Evolutionary conservation across 2,329 filamentous ascomycete genomes (phyloP).

Genomic region (Epichloe glyceriae): DNA sequence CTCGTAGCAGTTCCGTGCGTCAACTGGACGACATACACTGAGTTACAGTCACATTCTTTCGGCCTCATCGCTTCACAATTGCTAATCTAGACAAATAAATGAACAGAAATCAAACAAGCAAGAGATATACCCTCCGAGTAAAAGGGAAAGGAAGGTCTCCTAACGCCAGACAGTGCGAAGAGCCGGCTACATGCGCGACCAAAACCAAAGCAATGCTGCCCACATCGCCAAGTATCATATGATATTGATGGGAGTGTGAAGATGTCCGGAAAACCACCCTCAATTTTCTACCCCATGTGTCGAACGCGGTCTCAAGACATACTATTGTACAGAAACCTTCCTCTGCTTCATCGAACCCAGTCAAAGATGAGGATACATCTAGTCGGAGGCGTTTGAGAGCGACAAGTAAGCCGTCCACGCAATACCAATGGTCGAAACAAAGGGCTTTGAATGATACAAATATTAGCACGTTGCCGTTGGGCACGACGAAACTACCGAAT

Average conservation of each 20-base stretch:
- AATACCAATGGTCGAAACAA: slow-evolving; percentile 90
- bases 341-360: neutral
- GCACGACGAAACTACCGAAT: slow-evolving; percentile 11
- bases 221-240: neutral
- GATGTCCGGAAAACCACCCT: neutral
- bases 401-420: slow-evolving; percentile 97
- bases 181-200: neutral
- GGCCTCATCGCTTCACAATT: neutral
- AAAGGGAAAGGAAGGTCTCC: neutral
- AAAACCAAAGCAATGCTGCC: neutral
- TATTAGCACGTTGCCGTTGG: slow-evolving; percentile 6
- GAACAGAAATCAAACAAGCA: neutral
- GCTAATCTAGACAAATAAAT: too few relatives aligned
- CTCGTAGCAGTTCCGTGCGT: neutral
- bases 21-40: neutral
- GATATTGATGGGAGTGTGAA: neutral
- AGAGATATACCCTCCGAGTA: neutral
- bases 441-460: slow-evolving; percentile 49
- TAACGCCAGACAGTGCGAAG: slow-evolving; percentile 8
- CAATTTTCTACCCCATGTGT: neutral
- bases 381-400: slow-evolving; percentile 75
- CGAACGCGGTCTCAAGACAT: neutral
- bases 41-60: neutral
- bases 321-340: neutral
- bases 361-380: slow-evolving; percentile 19